Percentiles rank a stretch among this genome's conserved stretches.
Evolutionary conservation across 2,329 filamentous ascomycete genomes (phyloP).

Genomic region (Cladosporium sphaerospermum): DNA sequence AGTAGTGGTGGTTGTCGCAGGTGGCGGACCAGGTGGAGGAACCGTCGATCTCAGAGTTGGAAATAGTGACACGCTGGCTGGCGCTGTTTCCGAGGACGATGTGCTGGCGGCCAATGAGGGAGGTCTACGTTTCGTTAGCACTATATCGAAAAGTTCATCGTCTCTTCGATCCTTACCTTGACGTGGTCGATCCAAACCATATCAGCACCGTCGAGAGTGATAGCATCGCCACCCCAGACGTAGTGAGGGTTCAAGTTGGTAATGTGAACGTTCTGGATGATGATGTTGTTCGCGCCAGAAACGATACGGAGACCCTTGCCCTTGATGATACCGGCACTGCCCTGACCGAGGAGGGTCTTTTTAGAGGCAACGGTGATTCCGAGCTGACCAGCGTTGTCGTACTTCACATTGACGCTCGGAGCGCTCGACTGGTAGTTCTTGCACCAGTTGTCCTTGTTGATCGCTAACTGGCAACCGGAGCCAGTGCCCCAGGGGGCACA

Average conservation of each 20-base stretch:
- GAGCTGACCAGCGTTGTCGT: slow-evolving; percentile 28
- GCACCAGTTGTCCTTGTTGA: slow-evolving; percentile 54
- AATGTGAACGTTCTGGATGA: slow-evolving; percentile 37
- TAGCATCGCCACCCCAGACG: slow-evolving; percentile 30
- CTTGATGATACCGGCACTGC: slow-evolving; percentile 31
- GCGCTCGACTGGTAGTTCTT: slow-evolving; percentile 45
- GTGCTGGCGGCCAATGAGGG: slow-evolving; percentile 53
- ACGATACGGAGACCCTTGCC: slow-evolving; percentile 34
- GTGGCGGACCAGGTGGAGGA: slow-evolving; percentile 47
- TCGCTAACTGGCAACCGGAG: slow-evolving; percentile 52
- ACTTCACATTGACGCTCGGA: slow-evolving; percentile 29
- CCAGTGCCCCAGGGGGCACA: slow-evolving; percentile 38
- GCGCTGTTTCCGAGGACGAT: slow-evolving; percentile 50
- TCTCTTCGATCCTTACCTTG: slow-evolving; percentile 7
- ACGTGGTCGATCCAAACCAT: slow-evolving; percentile 25
- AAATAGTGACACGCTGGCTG: slow-evolving; percentile 51
- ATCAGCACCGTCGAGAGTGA: slow-evolving; percentile 25
- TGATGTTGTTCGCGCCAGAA: slow-evolving; percentile 45
- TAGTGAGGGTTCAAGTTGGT: slow-evolving; percentile 28
- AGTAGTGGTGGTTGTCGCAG: slow-evolving; percentile 55
- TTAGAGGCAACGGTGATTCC: slow-evolving; percentile 31
- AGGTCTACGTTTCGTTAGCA: slow-evolving; percentile 33
- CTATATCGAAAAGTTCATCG: background rate
- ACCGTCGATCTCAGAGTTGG: slow-evolving; percentile 54
- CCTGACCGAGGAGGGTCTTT: slow-evolving; percentile 35